phyloP scores from a whole-genome alignment of 2,329 filamentous ascomycete genomes.

The Sporothrix brunneoviolacea region DNA sequence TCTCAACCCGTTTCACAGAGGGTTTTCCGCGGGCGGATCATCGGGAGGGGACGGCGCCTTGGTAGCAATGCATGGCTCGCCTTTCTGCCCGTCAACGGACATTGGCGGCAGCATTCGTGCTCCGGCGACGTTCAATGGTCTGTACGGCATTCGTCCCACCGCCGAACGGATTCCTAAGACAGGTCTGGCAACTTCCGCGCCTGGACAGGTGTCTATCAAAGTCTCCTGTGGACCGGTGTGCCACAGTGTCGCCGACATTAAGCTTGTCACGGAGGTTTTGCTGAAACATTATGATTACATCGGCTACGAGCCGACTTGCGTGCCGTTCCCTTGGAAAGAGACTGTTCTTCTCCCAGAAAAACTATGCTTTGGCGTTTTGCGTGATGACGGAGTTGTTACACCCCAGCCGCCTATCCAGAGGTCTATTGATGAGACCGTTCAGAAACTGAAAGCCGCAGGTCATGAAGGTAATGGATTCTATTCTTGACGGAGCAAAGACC shows the following conservation, averaged over 20 bases:
- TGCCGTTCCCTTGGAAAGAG: conserved; percentile 51
- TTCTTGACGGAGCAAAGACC: too few relatives aligned
- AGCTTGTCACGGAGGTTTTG: conserved; percentile 45
- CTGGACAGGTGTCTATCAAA: conserved; percentile 8
- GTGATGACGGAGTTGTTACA: conserved; percentile 32
- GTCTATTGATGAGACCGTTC: conserved; percentile 44
- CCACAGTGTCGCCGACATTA: conserved; percentile 45
- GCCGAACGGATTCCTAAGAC: conserved; percentile 4
- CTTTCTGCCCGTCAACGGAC: conserved; percentile 31
- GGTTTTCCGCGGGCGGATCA: conserved; percentile 29
- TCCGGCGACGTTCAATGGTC: conserved; percentile 26
- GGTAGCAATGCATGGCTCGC: conserved; percentile 27
- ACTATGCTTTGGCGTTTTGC: conserved; percentile 9
- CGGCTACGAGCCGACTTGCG: conserved; percentile 61
- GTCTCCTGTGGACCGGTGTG: conserved; percentile 8
- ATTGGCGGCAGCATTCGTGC: conserved; percentile 23
- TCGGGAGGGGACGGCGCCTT: conserved; percentile 33
- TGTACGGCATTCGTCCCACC: conserved; percentile 25
- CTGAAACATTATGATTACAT: conserved; percentile 44
- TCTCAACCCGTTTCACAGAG: conserved; percentile 29
- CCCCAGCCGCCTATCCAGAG: conserved; percentile 54
- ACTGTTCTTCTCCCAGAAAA: neutral
- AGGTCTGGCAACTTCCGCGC: conserved; percentile 1
- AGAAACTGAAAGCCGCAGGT: conserved; percentile 35
- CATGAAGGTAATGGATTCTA: conserved; percentile 34